Base-by-base conservation (phyloP, 106 monocot species). In the Allium cepa region DNA sequence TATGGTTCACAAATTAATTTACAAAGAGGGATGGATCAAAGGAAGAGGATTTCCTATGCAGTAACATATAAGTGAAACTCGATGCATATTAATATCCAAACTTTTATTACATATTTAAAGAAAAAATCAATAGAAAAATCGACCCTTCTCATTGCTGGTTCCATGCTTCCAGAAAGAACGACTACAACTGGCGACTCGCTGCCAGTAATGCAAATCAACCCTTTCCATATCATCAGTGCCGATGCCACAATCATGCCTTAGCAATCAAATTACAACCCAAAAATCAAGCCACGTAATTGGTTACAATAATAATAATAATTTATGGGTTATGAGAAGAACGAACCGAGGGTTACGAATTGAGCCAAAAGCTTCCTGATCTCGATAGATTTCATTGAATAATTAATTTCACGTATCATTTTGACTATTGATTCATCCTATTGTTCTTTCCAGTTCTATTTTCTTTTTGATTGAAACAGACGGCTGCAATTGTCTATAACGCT, bases 331-430 rank as follows among this genome's bases (percentile, higher is more conserved):
- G 62, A 45, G 15, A 1, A 22, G 26, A 22, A 67, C 74, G 46
- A 28, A 84, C 87, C 90, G 45, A 91, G 84, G 78, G 81, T 87
- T 53, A 87, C 73, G 67, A 70, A 70, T 69, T 91, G 90, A 17
- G 81, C 74, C 50, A 91, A 77, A 53, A 81, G 64, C 6, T 79
- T 83, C 63, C 90, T 57, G 78, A 81, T 78, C 71, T 81, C 80
- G 11, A 86, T 14, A 60, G 86, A 90, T 9, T 81, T 75, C 55
- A 90, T 83, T 26, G 86, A 81, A 50, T 86, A 80, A 69, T 82
- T 3, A 57, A 62, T 73, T 7, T 72, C 76, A 46, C 72, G 36
- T 36, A 36, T 36, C 36, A 36, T 36, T 36, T 36, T 36, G 36
- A 0, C 36, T 36, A 36, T 5, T 67, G 64, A 79, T 60, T 79